Conservation (phyloP, 352 stramenopile genomes). For the Pythium dissotocum region DNA sequence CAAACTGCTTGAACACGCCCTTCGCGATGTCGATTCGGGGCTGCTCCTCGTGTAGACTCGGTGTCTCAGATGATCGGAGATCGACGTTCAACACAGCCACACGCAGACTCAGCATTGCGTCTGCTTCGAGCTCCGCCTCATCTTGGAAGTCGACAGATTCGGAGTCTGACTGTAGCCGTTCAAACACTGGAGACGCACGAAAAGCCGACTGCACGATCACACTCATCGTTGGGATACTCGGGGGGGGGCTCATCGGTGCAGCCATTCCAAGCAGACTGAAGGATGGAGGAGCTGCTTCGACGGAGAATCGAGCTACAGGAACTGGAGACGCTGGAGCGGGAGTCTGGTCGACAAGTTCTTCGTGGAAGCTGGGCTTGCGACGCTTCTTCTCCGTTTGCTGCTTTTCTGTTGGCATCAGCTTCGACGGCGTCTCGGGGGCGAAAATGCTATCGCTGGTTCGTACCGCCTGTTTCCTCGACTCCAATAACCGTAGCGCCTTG, state of each 20-base stretch:
- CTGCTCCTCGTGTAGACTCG: slow-evolving; percentile 18
- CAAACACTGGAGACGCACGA: slow-evolving; percentile 6
- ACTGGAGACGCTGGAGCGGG: neutral
- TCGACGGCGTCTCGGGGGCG: neutral
- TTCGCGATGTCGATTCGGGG: slow-evolving; percentile 26
- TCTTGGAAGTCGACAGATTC: slow-evolving; percentile 27
- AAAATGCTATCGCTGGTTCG: neutral
- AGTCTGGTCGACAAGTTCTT: neutral
- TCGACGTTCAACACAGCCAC: slow-evolving; percentile 17
- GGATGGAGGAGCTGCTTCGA: slow-evolving; percentile 19
- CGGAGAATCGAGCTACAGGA: neutral
- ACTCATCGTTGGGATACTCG: neutral
- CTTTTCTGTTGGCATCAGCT: neutral
- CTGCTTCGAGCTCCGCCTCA: slow-evolving; percentile 46
- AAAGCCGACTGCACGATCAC: slow-evolving; percentile 10
- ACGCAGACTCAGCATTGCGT: slow-evolving; percentile 29
- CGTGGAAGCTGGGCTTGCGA: neutral
- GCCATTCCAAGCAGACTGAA: slow-evolving; percentile 26
- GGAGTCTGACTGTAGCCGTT: neutral
- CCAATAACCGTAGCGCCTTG: slow-evolving; percentile 58
- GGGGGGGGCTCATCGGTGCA: neutral
- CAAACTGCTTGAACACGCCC: slow-evolving; percentile 55
- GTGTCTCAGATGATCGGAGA: neutral
- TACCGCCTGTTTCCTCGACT: slow-evolving; percentile 38
- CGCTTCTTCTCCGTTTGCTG: neutral